Evolutionary conservation across 805 yeast genomes (phyloP).

Genomic region (Phaffomyces opuntiae): DNA sequence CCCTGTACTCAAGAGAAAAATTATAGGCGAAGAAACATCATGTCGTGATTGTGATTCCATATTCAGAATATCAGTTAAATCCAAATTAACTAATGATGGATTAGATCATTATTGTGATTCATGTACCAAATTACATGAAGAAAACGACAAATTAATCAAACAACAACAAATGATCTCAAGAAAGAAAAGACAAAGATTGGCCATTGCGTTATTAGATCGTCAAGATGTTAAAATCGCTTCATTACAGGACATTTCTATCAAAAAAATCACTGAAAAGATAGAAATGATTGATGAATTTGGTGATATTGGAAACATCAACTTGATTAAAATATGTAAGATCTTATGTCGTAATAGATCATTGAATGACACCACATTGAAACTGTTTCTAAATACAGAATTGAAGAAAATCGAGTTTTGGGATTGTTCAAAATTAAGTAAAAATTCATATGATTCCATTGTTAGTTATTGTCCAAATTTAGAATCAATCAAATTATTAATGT

Average conservation of each 20-base stretch:
- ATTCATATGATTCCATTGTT: slow-evolving; percentile 62
- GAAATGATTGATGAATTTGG: slow-evolving; percentile 77
- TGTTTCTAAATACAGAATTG: slow-evolving; percentile 61
- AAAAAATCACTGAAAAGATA: slow-evolving; percentile 56
- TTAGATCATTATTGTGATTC: slow-evolving; percentile 64
- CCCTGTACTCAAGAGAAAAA: slow-evolving; percentile 14
- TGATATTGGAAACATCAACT: slow-evolving; percentile 71
- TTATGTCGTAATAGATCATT: slow-evolving; percentile 77
- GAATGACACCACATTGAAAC: slow-evolving; percentile 59
- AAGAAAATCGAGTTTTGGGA: slow-evolving; percentile 76
- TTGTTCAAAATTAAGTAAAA: slow-evolving; percentile 71
- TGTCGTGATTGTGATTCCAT: slow-evolving; percentile 58
- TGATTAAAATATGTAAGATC: slow-evolving; percentile 67
- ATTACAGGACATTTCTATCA: slow-evolving; percentile 77
- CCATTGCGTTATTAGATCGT: slow-evolving; percentile 77
- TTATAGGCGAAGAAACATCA: slow-evolving; percentile 45
- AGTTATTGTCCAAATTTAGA: slow-evolving; percentile 72
- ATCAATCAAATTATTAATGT: slow-evolving; percentile 70
- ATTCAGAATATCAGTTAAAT: slow-evolving; percentile 61
- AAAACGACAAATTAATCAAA: slow-evolving; percentile 37
- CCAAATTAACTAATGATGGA: slow-evolving; percentile 39
- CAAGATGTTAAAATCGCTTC: slow-evolving; percentile 56
- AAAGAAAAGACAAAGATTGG: slow-evolving; percentile 69
- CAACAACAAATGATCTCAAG: slow-evolving; percentile 57
- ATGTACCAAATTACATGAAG: slow-evolving; percentile 40